phyloP scores from a whole-genome alignment of 306 rosid genomes.

The Arachis hypogaea region DNA sequence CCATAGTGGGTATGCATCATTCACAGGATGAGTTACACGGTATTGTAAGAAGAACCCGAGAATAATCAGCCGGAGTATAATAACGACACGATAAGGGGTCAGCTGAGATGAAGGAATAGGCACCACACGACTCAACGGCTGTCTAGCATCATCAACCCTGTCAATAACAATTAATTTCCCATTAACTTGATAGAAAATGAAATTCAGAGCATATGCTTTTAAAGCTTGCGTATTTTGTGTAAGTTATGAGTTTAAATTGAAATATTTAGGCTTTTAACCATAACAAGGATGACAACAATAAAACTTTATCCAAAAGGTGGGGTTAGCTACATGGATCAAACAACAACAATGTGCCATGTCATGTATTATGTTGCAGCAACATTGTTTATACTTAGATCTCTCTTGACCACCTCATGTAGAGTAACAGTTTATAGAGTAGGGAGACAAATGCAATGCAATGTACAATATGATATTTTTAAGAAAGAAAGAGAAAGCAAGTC shows the following conservation, averaged over 20 bases:
- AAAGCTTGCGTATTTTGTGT: conserved; percentile 20
- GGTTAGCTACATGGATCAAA: too few species aligned
- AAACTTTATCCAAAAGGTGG: too few species aligned
- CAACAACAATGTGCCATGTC: too few species aligned
- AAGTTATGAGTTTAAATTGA: conserved; percentile 6
- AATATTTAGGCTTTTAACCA: not conserved
- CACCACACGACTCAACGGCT: conserved; percentile 92
- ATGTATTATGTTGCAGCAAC: too few species aligned
- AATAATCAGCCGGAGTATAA: conserved; percentile 91
- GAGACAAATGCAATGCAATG: not conserved
- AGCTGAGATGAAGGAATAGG: conserved; percentile 86
- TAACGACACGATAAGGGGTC: conserved; percentile 94
- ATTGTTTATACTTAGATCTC: too few species aligned
- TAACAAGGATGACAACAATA: not conserved
- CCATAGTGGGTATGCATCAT: conserved; percentile 92
- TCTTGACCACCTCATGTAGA: too few species aligned
- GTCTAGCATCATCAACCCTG: conserved; percentile 98
- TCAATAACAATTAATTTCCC: conserved; percentile 26
- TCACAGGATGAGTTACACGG: conserved; percentile 96
- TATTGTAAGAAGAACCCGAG: conserved; percentile 93
- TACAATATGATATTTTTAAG: conserved; percentile 8
- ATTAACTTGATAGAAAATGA: conserved; percentile 23
- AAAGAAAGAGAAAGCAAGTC: conserved; percentile 3
- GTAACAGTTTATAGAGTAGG: not conserved
- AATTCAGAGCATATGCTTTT: conserved; percentile 22